These are phyloP conservation scores for Mycena capillaripes DNA, from an alignment of 768 basidiomycete genomes.

Conservation along the genomic window DNA sequence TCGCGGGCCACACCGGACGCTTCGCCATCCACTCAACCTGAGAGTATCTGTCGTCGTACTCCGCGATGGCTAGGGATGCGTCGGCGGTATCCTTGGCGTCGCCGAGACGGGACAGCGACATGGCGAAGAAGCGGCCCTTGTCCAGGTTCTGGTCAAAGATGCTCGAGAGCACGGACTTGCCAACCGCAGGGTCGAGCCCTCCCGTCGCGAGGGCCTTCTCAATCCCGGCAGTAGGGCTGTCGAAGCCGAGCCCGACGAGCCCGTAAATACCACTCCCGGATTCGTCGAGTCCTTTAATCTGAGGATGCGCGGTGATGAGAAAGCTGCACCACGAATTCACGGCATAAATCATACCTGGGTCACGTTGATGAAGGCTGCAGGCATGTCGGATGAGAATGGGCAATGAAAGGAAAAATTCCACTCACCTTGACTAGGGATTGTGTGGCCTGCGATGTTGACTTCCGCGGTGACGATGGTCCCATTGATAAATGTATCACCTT, in stretches of 20 bases:
- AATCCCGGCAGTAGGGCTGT: slow-evolving; percentile 1
- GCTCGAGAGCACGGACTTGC: slow-evolving; percentile 24
- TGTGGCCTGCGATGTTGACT: slow-evolving; percentile 6
- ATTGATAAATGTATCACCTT: slow-evolving; percentile 8
- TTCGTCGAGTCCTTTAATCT: not conserved
- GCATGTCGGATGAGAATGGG: too few relatives aligned
- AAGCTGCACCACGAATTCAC: not conserved
- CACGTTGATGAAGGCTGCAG: slow-evolving; percentile 30
- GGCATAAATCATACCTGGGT: not conserved
- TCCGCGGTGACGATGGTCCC: slow-evolving; percentile 14
- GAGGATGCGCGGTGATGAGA: not conserved
- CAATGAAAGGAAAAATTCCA: not conserved
- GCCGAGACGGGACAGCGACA: slow-evolving; percentile 16
- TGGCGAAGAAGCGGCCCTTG: slow-evolving; percentile 17
- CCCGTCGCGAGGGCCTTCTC: not conserved
- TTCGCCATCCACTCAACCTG: not conserved
- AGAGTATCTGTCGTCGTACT: slow-evolving; percentile 14
- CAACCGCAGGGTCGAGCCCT: not conserved
- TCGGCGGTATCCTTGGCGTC: slow-evolving; percentile 5
- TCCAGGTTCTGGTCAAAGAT: slow-evolving; percentile 24
- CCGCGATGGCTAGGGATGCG: slow-evolving; percentile 16
- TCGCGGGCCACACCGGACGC: not conserved
- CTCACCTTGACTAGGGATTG: slow-evolving; percentile 25
- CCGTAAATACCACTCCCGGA: slow-evolving; percentile 8
- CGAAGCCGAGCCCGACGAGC: slow-evolving; percentile 24